Evolutionary conservation across 2,329 filamentous ascomycete genomes (phyloP).

Genomic region (Arachnomyces sp.): DNA sequence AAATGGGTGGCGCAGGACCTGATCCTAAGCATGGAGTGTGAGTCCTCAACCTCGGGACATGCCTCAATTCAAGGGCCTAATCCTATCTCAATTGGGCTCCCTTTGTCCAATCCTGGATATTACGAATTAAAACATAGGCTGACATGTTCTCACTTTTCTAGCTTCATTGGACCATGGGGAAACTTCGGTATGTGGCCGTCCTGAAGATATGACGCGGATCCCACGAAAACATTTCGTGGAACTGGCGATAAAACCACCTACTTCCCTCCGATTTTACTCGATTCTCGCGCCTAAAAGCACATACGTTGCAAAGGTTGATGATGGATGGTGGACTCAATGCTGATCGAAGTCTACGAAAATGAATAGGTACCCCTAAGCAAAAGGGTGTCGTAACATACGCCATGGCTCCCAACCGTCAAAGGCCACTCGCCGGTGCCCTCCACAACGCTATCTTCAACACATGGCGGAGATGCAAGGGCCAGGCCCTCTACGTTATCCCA

Average conservation of each 20-base stretch:
- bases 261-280: no score
- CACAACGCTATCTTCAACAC: constrained; percentile 91
- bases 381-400: constrained; percentile 62
- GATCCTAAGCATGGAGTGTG: constrained; percentile 39
- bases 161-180: constrained; percentile 4
- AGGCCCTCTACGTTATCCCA: constrained; percentile 83
- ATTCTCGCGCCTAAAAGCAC: not conserved
- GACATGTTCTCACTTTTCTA: not conserved
- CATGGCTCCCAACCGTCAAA: constrained; percentile 79
- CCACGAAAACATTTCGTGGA: constrained; percentile 11
- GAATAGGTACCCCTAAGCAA: constrained; percentile 42
- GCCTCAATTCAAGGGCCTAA: constrained; percentile 2
- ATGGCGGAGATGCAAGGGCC: constrained; percentile 73
- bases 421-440: constrained; percentile 67
- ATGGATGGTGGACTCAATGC: constrained; percentile 1
- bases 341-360: constrained; percentile 1
- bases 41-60: constrained; percentile 17
- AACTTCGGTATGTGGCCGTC: constrained; percentile 3
- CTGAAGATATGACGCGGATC: constrained; percentile 5
- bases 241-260: no score
- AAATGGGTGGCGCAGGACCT: constrained; percentile 28
- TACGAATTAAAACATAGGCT: not conserved
- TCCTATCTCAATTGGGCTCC: not conserved
- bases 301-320: not conserved
- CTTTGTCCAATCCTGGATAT: constrained; percentile 2